Evolutionary conservation across 768 basidiomycete genomes (phyloP).

Genomic region (Rhodosporidiobolus odoratus): DNA sequence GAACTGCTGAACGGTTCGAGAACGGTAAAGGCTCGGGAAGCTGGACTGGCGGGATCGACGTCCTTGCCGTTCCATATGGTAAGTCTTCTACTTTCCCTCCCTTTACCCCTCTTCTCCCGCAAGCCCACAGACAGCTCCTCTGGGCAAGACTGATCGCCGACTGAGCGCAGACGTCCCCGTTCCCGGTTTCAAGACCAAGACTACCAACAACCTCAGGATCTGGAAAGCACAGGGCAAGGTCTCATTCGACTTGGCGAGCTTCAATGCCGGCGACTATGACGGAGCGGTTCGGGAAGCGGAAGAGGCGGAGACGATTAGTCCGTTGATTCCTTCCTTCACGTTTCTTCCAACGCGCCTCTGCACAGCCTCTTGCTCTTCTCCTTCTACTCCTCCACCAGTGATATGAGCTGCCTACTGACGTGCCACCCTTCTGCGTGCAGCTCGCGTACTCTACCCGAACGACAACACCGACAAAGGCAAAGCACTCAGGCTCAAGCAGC

Average conservation of each 20-base stretch:
- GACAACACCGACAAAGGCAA: conserved; percentile 55
- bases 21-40: conserved; percentile 51
- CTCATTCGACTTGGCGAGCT: conserved; percentile 87
- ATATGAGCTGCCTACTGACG: too few species aligned
- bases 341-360: background rate
- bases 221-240: conserved; percentile 68
- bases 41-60: conserved; percentile 80
- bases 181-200: conserved; percentile 69
- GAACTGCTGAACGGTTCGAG: conserved; percentile 63
- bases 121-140: background rate
- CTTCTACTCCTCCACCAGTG: too few species aligned
- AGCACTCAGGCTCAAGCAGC: conserved; percentile 75
- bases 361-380: too few species aligned
- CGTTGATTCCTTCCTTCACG: background rate
- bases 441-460: conserved; percentile 86
- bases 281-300: conserved; percentile 79
- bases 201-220: conserved; percentile 66
- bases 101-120: background rate
- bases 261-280: conserved; percentile 96
- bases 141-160: too few species aligned
- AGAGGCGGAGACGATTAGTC: conserved; percentile 83
- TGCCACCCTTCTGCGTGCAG: background rate
- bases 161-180: conserved; percentile 89
- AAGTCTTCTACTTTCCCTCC: background rate
- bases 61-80: conserved; percentile 77